These are phyloP conservation scores for Casuarina cunninghamiana DNA, from an alignment of 306 rosid species.

Conservation along the genomic window DNA sequence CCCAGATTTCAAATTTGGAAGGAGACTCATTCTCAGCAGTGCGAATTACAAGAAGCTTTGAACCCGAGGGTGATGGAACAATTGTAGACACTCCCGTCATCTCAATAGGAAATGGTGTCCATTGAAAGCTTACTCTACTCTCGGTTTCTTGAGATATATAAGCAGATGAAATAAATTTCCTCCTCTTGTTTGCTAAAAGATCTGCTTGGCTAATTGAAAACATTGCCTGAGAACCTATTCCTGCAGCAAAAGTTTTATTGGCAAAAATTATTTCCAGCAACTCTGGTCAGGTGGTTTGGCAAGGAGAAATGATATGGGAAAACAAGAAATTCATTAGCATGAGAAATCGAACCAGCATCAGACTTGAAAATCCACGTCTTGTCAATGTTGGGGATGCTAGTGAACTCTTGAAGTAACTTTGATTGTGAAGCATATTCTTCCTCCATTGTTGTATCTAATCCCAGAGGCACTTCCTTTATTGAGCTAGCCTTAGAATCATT, in stretches of 20 bases:
- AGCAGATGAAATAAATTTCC: constrained; percentile 51
- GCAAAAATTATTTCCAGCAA: constrained; percentile 8
- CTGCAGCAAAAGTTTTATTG: constrained; percentile 26
- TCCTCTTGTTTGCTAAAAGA: constrained; percentile 66
- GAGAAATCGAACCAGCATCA: constrained; percentile 42
- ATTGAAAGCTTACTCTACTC: constrained; percentile 46
- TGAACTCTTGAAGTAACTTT: constrained; percentile 64
- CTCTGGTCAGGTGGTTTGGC: background rate
- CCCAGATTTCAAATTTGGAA: constrained; percentile 69
- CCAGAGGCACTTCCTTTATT: constrained; percentile 49
- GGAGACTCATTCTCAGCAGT: constrained; percentile 58
- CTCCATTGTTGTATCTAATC: constrained; percentile 55
- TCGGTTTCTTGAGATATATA: constrained; percentile 45
- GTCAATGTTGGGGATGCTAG: constrained; percentile 61
- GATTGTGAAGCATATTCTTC: constrained; percentile 67
- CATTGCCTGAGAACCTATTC: constrained; percentile 54
- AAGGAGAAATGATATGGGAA: background rate
- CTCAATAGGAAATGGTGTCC: constrained; percentile 83
- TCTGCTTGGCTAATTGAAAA: constrained; percentile 59
- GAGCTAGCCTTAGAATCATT: constrained; percentile 38
- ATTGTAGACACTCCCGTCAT: constrained; percentile 58
- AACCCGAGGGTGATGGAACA: constrained; percentile 79
- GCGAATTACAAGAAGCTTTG: constrained; percentile 64
- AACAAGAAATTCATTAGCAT: background rate
- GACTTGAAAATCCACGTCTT: constrained; percentile 75